Evolutionary conservation across 352 stramenopile species (phyloP), one percentile per base, ranked within the genome.

Genomic region (Aphanomyces stellatus): DNA sequence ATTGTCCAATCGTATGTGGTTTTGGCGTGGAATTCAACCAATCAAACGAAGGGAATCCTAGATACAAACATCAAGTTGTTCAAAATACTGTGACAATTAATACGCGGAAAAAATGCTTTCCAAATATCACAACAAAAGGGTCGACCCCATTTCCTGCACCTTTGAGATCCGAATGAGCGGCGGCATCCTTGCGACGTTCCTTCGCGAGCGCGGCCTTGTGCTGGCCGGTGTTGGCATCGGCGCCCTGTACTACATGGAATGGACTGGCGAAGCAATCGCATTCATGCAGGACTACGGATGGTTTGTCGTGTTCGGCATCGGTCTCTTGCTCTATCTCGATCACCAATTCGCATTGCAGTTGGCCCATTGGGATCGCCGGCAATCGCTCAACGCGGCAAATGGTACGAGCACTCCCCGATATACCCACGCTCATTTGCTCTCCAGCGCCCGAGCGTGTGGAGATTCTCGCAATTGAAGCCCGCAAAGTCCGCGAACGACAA

Each of bases 271-370:
- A 17, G 35, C 22, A 4, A 2, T 65, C 19, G 37, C 4, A 28
- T 65, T 65, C 34, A 37, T 56, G 40, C 59, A 65, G 27, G 11
- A n/a, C 11, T 65, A 65, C 24, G 59, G 59, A 13, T 65, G 59
- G 59, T 65, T 65, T 37, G 24, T 65, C 13, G 24, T 65, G 27
- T 25, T 65, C 30, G 37, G 35, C 34, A 42, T 22, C 11, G 33
- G 17, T 11, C 24, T 53, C n/a, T 11, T 65, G 17, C 24, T 57
- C 13, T 57, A 65, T 27, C 10, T 57, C 8, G 59, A 65, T 22
- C 42, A 65, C 1, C 41, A 43, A 11, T 5, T 65, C 8, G 59
- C 30, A 7, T 17, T 31, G 7, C 37, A 30, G 4, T 35, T 65
- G 8, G 30, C 42, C 34, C 59, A 30, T 13, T 65, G 59, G 59